Percentiles rank a stretch among this genome's conserved stretches.
phyloP scores from a whole-genome alignment of 139 green algal genomes.

The Tetraselmis chui region DNA sequence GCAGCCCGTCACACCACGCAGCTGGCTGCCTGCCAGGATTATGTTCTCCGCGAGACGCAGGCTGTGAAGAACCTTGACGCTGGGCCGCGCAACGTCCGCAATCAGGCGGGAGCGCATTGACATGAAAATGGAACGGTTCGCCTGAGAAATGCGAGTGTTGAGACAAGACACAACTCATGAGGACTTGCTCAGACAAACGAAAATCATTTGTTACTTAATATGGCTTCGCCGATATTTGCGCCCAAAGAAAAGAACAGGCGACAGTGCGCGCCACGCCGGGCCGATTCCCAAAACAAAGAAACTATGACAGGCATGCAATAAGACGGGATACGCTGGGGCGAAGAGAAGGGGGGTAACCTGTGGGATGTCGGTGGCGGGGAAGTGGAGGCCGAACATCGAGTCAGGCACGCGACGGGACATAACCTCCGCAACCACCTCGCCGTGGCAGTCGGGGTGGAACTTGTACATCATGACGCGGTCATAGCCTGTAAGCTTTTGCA shows the following conservation, averaged over 20 bases:
- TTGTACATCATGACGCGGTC: conserved; percentile 39
- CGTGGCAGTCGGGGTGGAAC: conserved; percentile 37
- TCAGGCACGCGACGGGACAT: conserved; percentile 9
- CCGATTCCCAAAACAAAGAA: no score
- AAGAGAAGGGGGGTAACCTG: no score
- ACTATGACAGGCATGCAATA: no score
- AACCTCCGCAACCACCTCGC: conserved; percentile 36
- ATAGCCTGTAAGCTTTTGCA: conserved; percentile 33
- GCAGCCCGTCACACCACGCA: conserved; percentile 24
- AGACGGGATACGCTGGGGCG: no score
- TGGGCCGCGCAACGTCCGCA: conserved; percentile 16
- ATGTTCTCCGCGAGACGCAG: background rate
- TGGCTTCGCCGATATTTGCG: no score
- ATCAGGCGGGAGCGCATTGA: conserved; percentile 12
- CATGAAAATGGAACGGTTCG: background rate
- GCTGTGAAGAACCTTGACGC: background rate
- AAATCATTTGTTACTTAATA: no score
- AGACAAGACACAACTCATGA: no score
- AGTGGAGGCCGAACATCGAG: conserved; percentile 34
- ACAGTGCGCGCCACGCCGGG: no score
- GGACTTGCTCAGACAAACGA: no score
- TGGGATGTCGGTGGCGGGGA: conserved; percentile 36
- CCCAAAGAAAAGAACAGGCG: no score
- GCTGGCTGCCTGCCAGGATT: background rate
- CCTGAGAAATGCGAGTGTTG: conserved; percentile 32